Percentiles rank a stretch among this genome's conserved stretches.
Conservation (phyloP, 2,329 filamentous ascomycete species). For the Aschersonia sp. region DNA sequence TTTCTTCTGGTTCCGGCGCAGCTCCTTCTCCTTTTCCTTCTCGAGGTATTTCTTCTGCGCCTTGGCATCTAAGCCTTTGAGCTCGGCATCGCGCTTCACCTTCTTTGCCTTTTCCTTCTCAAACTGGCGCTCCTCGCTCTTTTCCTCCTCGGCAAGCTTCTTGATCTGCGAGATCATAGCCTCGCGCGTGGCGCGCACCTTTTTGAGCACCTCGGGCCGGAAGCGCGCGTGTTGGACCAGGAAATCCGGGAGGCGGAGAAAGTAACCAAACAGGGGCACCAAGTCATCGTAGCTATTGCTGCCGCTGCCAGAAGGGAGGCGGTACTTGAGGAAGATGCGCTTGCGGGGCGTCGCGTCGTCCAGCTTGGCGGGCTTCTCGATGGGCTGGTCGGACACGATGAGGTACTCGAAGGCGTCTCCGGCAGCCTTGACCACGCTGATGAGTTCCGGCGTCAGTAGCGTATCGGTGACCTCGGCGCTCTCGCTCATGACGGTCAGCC, state of each 20-base stretch:
- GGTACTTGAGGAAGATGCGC: conserved; percentile 66
- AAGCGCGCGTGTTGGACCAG: conserved; percentile 69
- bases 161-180: conserved; percentile 66
- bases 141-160: conserved; percentile 64
- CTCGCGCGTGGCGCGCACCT: conserved; percentile 68
- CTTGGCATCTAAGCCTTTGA: conserved; percentile 64
- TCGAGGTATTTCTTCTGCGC: conserved; percentile 78
- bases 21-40: conserved; percentile 63
- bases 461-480: conserved; percentile 85
- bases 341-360: conserved; percentile 77
- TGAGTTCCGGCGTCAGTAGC: conserved; percentile 75
- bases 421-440: conserved; percentile 62
- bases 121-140: conserved; percentile 60
- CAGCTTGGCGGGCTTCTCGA: conserved; percentile 71
- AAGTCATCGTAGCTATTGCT: conserved; percentile 48
- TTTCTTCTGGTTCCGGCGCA: conserved; percentile 40
- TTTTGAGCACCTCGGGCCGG: conserved; percentile 78
- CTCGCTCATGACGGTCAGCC: conserved; percentile 93
- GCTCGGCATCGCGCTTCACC: conserved; percentile 73
- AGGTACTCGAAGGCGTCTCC: conserved; percentile 73
- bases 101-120: conserved; percentile 70
- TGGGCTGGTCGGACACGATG: conserved; percentile 78
- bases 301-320: conserved; percentile 46
- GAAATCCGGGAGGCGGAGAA: conserved; percentile 70
- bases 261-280: conserved; percentile 65